A percentile compares a stretch with the other conserved stretches of the same genome.
Evolutionary conservation across 768 basidiomycete species (phyloP).

Genomic region (Lactarius hatsudake): DNA sequence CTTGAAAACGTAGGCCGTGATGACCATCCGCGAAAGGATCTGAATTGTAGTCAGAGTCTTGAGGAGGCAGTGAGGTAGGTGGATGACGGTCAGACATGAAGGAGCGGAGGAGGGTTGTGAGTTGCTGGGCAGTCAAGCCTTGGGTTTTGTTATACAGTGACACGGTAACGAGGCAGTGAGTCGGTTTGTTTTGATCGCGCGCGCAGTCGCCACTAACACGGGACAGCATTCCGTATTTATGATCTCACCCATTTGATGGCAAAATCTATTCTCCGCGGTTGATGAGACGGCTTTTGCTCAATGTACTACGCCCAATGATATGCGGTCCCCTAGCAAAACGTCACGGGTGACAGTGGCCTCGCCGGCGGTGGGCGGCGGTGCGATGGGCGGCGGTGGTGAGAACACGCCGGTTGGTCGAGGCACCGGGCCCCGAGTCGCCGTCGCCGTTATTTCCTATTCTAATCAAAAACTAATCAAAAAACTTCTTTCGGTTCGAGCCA

Average conservation of each 20-base stretch:
- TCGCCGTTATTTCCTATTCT: not conserved
- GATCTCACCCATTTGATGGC: not conserved
- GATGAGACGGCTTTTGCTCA: not conserved
- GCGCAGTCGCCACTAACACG: constrained; percentile 1
- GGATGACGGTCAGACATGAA: constrained; percentile 31
- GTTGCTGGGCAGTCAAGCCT: not conserved
- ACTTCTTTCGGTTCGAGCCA: not conserved
- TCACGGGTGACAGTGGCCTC: not conserved
- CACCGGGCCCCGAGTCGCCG: not conserved
- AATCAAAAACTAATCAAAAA: not conserved
- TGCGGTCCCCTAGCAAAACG: not conserved
- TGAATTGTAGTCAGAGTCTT: constrained; percentile 42
- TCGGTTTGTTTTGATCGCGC: constrained; percentile 8
- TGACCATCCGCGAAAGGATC: constrained; percentile 77
- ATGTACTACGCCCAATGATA: not conserved
- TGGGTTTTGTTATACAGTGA: constrained; percentile 24
- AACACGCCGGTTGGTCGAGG: too few relatives aligned
- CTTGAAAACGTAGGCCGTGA: constrained; percentile 58
- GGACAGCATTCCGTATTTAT: not conserved
- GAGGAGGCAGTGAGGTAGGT: constrained; percentile 32
- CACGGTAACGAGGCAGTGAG: constrained; percentile 29
- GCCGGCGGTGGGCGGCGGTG: not conserved
- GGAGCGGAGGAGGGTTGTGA: constrained; percentile 19
- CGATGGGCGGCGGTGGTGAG: not conserved
- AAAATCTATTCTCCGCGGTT: not conserved